These are phyloP conservation scores for Mortierella sp. DNA, from an alignment of 371 early-diverging fungal species.

Conservation along the genomic window DNA sequence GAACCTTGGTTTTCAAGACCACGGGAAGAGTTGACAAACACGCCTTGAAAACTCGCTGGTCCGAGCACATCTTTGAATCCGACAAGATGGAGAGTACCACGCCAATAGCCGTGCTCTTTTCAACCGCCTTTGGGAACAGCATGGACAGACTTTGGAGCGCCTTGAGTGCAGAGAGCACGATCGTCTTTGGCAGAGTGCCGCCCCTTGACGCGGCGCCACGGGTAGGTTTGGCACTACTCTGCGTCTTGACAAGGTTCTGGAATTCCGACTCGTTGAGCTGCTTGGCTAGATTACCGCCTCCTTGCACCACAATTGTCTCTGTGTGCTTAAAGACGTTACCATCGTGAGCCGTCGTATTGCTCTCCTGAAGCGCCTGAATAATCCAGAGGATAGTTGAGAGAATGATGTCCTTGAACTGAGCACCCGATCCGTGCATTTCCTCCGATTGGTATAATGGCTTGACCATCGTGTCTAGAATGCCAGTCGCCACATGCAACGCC, in stretches of 20 bases:
- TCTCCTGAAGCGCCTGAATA: conserved; percentile 41
- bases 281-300: conserved; percentile 23
- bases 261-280: conserved; percentile 34
- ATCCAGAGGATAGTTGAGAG: conserved; percentile 50
- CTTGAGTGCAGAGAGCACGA: conserved; percentile 42
- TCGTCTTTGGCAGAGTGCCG: conserved; percentile 51
- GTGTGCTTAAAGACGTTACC: not conserved
- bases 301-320: conserved; percentile 16
- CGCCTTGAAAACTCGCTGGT: conserved; percentile 64
- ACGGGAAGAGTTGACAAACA: conserved; percentile 57
- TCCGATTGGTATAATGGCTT: conserved; percentile 31
- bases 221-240: conserved; percentile 30
- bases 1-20: conserved; percentile 52
- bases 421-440: conserved; percentile 37
- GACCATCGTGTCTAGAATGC: conserved; percentile 44
- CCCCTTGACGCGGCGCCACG: conserved; percentile 32
- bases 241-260: conserved; percentile 24
- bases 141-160: conserved; percentile 33
- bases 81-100: conserved; percentile 56
- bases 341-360: conserved; percentile 1
- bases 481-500: conserved; percentile 52
- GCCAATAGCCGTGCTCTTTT: conserved; percentile 43
- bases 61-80: conserved; percentile 52
- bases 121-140: conserved; percentile 30
- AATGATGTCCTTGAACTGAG: conserved; percentile 28